Evolutionary conservation across 1,284 basidiomycete genomes (phyloP), one percentile per base, ranked within the genome.

Genomic region (Ustilago trichophora): DNA sequence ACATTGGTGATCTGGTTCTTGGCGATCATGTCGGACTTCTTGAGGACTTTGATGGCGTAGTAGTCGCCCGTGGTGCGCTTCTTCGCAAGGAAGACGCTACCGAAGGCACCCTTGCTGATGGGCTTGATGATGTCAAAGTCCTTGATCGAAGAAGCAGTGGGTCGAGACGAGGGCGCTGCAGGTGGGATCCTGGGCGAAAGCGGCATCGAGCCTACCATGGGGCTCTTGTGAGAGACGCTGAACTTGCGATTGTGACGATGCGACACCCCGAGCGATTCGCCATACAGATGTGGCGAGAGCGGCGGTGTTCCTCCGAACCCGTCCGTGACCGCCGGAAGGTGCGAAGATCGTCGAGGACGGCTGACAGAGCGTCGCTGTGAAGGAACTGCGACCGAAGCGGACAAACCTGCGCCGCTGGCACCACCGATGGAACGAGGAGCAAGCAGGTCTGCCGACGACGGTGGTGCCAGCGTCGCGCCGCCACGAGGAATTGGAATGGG

Each of bases 1-100:
- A 98, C 95, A 80, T 98, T 99, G 52, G 96, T 98, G 83, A 99
- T 96, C 83, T 99, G 96, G 84, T 98, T 98, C 87, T 99, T 99
- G 41, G 96, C 93, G 80, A 99, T 98, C 96, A 99, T 99, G 84
- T 99, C 96, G 24, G 93, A 92, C 85, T 99, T 99, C 84, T 96
- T 98, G 74, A 98, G 84, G 27, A 98, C 93, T 84, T 99, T 99
- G 88, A 99, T 96, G 24, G 96, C 96, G 83, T 90, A 99, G 83
- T 98, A 97, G 83, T 98, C 96, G 48, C 96, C 96, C 1, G 96
- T 98, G 5, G 88, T 90, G 73, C 93, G 93, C 86, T 99, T 99
- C 85, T 95, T 96, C 27, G 96, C 92, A 32, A 99, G 86, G 83
- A 96, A 99, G 42, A 99, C 96, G 13, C 93, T 95, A 12, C 96